Base-by-base conservation (phyloP, 768 basidiomycete species). In the Kwoniella sp. region DNA sequence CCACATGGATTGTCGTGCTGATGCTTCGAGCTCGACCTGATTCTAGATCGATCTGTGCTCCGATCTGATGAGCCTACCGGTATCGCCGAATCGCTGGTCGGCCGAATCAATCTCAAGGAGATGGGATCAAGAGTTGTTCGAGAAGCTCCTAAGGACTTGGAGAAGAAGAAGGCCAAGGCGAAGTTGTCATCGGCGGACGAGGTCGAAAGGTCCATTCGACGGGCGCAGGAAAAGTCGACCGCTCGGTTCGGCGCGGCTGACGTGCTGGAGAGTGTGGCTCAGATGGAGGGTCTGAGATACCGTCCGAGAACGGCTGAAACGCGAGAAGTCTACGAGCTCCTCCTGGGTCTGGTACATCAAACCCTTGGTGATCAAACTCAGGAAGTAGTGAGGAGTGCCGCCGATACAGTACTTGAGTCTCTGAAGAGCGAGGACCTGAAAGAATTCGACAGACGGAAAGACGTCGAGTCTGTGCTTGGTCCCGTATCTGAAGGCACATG, bases 21-120 rank as follows among this genome's bases (percentile, higher is more conserved):
- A 30, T 29, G 50, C 12, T 34, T 11, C 29, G 34, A 37, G 17
- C n/a, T 34, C 28, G 7, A 7, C 8, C 55, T 56, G 55, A 31
- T 20, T 9, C 13, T 31, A 77, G 76, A 77, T 65, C 74, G 79
- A 69, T 79, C 77, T 31, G 73, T 74, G 12, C 86, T 92, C 53
- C 85, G 93, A 68, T 92, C 94, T 85, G 91, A 91, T 83, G 95
- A 99, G 80, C 94, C 94, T 7, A 93, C 96, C 84, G 95, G 96
- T 68, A 92, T 93, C 8, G 91, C 94, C 11, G 94, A 94, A 17
- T 89, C 93, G 1, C 87, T 98, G 34, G 89, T 88, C 51, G 96
- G 96, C 17, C 87, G 90, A 28, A 97, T 99, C 63, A 88, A 92
- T 84, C 85, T 88, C 9, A 86, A 85, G 67, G 89, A 94, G 68